phyloP scores from a whole-genome alignment of 2,329 filamentous ascomycete species.

The Botrytis paeoniae region DNA sequence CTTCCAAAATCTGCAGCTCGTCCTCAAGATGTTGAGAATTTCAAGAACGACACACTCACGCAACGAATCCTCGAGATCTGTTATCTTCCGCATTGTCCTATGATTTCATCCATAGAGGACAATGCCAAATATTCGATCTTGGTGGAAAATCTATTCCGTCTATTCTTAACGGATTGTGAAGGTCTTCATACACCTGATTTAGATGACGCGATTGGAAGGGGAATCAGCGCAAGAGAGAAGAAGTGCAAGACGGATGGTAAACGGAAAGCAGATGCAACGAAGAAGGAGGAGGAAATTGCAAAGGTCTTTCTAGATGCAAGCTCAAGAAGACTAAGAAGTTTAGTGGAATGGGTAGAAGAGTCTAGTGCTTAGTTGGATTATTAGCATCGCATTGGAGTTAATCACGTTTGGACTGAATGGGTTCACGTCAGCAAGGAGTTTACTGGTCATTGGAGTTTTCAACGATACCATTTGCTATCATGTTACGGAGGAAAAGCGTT shows the following conservation, averaged over 20 bases:
- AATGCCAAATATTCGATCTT: constrained; percentile 57
- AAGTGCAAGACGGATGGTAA: constrained; percentile 43
- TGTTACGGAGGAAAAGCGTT: too few relatives aligned
- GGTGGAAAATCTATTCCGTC: constrained; percentile 50
- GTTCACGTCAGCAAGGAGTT: neutral
- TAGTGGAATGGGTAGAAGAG: constrained; percentile 27
- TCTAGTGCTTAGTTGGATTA: neutral
- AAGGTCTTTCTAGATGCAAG: constrained; percentile 31
- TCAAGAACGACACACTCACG: constrained; percentile 44
- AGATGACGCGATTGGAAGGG: constrained; percentile 47
- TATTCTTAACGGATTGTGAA: constrained; percentile 42
- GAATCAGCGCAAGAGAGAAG: constrained; percentile 49
- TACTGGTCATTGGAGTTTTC: neutral
- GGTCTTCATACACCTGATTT: constrained; percentile 37
- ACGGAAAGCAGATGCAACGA: constrained; percentile 41
- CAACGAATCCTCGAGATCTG: constrained; percentile 49
- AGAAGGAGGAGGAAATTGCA: constrained; percentile 33
- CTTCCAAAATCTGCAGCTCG: constrained; percentile 41
- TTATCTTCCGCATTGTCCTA: constrained; percentile 54
- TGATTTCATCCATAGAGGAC: constrained; percentile 45
- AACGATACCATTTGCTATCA: constrained; percentile 14
- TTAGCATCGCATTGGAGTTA: neutral
- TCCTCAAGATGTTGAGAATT: constrained; percentile 30
- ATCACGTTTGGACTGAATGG: neutral
- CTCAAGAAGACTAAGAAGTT: constrained; percentile 37